Conservation (phyloP, 768 basidiomycete species). For the Termitomyces sp. region DNA sequence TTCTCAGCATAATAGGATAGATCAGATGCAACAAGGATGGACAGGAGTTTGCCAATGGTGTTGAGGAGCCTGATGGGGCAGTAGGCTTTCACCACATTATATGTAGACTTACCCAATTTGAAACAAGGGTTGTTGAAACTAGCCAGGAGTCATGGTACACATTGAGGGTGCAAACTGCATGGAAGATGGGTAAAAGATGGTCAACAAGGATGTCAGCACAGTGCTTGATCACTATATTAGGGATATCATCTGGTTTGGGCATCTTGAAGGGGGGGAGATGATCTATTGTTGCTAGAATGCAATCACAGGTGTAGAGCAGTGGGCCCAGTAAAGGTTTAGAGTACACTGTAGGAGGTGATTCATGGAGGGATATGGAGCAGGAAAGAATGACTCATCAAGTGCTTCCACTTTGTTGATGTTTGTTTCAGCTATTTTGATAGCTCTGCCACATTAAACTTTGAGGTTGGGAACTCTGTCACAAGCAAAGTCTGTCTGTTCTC, state of each 20-base stretch:
- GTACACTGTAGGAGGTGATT: neutral
- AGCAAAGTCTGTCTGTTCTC: neutral
- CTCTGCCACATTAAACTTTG: too few species aligned
- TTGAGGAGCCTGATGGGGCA: too few species aligned
- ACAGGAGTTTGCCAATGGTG: too few species aligned
- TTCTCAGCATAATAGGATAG: too few species aligned
- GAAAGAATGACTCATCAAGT: neutral
- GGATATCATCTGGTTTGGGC: neutral
- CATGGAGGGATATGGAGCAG: neutral
- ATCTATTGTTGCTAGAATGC: neutral
- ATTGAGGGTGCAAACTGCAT: neutral
- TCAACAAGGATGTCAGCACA: neutral
- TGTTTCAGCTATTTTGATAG: neutral
- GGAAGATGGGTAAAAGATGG: neutral
- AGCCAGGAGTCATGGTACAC: neutral
- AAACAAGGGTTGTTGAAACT: too few species aligned
- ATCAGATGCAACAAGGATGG: too few species aligned
- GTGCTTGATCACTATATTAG: neutral
- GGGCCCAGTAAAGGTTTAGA: neutral
- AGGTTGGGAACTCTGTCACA: neutral
- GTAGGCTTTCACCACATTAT: too few species aligned
- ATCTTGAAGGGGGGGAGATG: neutral
- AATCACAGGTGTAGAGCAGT: neutral
- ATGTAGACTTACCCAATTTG: too few species aligned
- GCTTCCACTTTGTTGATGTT: neutral